Percentiles rank a stretch among this genome's conserved stretches.
Evolutionary conservation across 164 flowering plant genomes (phyloP).

Genomic region (Taxillus chinensis): DNA sequence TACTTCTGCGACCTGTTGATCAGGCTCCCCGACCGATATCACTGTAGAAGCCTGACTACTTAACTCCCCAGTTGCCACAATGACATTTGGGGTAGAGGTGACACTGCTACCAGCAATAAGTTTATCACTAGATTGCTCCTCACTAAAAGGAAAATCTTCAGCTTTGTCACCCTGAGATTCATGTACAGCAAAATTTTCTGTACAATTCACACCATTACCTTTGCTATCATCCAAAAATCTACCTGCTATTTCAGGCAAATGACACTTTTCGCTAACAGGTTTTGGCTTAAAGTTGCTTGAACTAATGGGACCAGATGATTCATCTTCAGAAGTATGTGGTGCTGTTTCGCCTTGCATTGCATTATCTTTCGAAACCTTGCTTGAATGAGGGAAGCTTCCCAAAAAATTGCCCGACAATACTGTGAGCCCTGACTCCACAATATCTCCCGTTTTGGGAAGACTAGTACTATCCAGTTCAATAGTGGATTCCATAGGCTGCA

Average conservation of each 20-base stretch:
- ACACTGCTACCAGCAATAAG: conserved; percentile 6
- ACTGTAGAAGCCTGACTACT: conserved; percentile 9
- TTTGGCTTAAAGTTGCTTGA: conserved; percentile 11
- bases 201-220: conserved; percentile 8
- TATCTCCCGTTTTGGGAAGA: conserved; percentile 18
- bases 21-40: conserved; percentile 10
- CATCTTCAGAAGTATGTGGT: conserved; percentile 14
- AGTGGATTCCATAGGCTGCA: conserved; percentile 36
- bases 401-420: conserved; percentile 19
- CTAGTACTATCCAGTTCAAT: conserved; percentile 20
- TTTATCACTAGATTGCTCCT: conserved; percentile 5
- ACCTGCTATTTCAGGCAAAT: conserved; percentile 4
- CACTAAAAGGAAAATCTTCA: conserved; percentile 13
- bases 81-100: conserved; percentile 3
- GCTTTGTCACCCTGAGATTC: conserved; percentile 9
- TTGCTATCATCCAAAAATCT: conserved; percentile 10
- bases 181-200: conserved; percentile 9
- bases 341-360: conserved; percentile 14
- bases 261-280: conserved; percentile 11
- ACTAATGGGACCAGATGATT: conserved; percentile 16
- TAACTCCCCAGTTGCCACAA: conserved; percentile 11
- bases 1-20: conserved; percentile 9
- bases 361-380: conserved; percentile 12
- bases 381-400: conserved; percentile 13
- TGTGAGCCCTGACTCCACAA: conserved; percentile 17